Evolutionary conservation across 2,329 filamentous ascomycete genomes (phyloP), one percentile per base, ranked within the genome.

Genomic region (Cladophialophora immunda): DNA sequence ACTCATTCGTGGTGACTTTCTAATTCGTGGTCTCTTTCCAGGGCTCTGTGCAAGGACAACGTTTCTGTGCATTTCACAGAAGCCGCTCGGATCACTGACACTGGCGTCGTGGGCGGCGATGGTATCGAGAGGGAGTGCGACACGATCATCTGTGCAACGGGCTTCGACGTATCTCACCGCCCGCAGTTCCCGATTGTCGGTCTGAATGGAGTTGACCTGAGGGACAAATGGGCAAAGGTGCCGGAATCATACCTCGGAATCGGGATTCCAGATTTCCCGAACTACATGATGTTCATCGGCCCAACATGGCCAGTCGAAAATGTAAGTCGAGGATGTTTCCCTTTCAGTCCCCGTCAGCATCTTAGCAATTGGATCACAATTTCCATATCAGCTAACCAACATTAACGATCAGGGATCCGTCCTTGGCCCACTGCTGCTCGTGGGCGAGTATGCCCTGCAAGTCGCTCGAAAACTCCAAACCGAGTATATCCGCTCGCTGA

Each of bases 1-100:
- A 84, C 69, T 81, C 81, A 0, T 85, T 84, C 70, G 82, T 85
- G 79, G 65, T 76, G 41, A 82, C 82, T 1, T 81, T 84, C 45
- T 81, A 83, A 66, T 75, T 30, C 4, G 29, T 4, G 4, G 29
- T 30, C 8, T 30, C 29, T 30, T 30, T 55, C n/a, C 25, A 55
- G 52, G 52, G 29, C 29, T 30, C 29, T 30, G 29, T 30, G 29
- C 8, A 30, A 84, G 61, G 74, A 77, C 8, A 85, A 85, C 60
- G 81, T 84, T 2, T 79, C 83, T 67, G 81, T 84, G 0, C 81
- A 84, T 67, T 84, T 84, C 69, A 81, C 81, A 1, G 76, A 68
- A 70, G 29, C 74, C 70, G 30, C 67, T 69, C 22, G 67, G 70
- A 64, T 82, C 61, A 84, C 82, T 0, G 77, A 80, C 66, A 77